Percentiles rank a stretch among this genome's conserved stretches.
Evolutionary conservation across 345 rosid genomes (phyloP).

Genomic region (Arabidopsis thaliana): TAIR10.1 NC_003075.7:17157001-17157500

Average conservation of each 20-base stretch:
- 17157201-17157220: constrained; percentile 25
- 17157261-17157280: constrained; percentile 27
- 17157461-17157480: constrained; percentile 45
- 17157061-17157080: constrained; percentile 50
- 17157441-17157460: constrained; percentile 41
- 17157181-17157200: constrained; percentile 25
- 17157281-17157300: constrained; percentile 25
- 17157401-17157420: constrained; percentile 52
- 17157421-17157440: constrained; percentile 11
- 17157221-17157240: constrained; percentile 25
- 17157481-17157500: constrained; percentile 43
- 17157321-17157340: constrained; percentile 25
- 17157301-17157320: constrained; percentile 29
- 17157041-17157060: constrained; percentile 40
- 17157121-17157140: constrained; percentile 3
- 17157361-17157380: constrained; percentile 65
- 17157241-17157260: constrained; percentile 43
- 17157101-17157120: constrained; percentile 28
- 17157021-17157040: constrained; percentile 55
- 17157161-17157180: background rate
- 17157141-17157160: background rate
- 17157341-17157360: constrained; percentile 57
- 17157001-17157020: constrained; percentile 56
- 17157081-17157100: constrained; percentile 10
- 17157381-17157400: constrained; percentile 52